Evolutionary conservation across 805 yeast genomes (phyloP).

Genomic region (Wickerhamiella nectarea): DNA sequence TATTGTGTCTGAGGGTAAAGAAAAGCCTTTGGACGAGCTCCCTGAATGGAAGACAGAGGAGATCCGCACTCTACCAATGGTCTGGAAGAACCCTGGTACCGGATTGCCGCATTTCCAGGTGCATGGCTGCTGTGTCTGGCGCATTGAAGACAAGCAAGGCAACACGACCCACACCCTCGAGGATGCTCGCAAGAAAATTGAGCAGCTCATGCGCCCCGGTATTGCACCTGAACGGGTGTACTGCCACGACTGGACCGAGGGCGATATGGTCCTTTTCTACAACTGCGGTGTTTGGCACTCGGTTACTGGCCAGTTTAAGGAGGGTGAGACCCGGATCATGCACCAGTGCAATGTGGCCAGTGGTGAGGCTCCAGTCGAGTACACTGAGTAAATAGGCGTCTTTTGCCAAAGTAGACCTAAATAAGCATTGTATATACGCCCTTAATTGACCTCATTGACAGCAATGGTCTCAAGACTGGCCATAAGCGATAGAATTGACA

Average conservation of each 20-base stretch:
- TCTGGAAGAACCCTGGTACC: constrained; percentile 86
- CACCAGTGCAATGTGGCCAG: constrained; percentile 90
- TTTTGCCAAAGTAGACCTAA: too few relatives aligned
- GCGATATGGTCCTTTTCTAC: constrained; percentile 75
- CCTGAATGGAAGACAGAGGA: constrained; percentile 77
- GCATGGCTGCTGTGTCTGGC: constrained; percentile 76
- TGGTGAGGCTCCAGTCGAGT: constrained; percentile 45
- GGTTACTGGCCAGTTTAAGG: constrained; percentile 76
- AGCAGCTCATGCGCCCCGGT: constrained; percentile 73
- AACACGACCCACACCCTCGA: constrained; percentile 43
- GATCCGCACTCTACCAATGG: constrained; percentile 67
- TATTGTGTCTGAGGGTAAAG: constrained; percentile 70
- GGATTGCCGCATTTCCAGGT: constrained; percentile 71
- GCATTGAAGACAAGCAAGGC: constrained; percentile 44
- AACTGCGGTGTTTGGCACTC: constrained; percentile 88
- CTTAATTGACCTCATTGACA: too few relatives aligned
- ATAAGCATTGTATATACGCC: too few relatives aligned
- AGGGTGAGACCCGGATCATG: constrained; percentile 71
- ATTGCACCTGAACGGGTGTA: constrained; percentile 60
- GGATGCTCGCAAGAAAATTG: constrained; percentile 60
- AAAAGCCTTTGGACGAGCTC: constrained; percentile 47
- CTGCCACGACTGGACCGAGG: constrained; percentile 71
- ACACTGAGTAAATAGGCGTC: neutral
- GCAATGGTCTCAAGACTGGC: too few relatives aligned
- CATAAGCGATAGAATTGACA: too few relatives aligned